These are phyloP conservation scores for Aspergillus cavernicola DNA, from an alignment of 495 filamentous ascomycete genomes.

Conservation along the genomic window DNA sequence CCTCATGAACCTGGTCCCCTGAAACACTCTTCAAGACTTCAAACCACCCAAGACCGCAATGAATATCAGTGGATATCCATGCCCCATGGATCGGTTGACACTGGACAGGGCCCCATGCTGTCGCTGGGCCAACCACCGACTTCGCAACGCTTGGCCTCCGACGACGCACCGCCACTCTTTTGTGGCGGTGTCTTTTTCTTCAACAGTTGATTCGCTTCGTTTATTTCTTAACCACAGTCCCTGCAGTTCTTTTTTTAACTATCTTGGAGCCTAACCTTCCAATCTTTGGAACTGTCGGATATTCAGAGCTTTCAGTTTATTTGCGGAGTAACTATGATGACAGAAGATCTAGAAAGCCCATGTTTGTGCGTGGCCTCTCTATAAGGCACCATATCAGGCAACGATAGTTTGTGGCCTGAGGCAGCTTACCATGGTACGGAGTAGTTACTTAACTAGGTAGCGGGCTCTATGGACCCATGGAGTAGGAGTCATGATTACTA, in stretches of 20 bases:
- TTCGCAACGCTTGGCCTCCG: neutral
- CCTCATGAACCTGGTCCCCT: neutral
- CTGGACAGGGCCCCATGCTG: slow-evolving; percentile 9
- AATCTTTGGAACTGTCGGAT: no score
- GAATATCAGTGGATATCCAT: neutral
- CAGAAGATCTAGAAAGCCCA: no score
- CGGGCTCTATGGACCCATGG: no score
- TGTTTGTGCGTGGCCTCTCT: no score
- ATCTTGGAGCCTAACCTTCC: slow-evolving; percentile 2
- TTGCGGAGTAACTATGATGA: no score
- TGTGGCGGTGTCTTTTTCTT: slow-evolving; percentile 11
- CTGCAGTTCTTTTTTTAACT: slow-evolving; percentile 10
- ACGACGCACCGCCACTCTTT: slow-evolving; percentile 19
- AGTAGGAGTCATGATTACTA: no score
- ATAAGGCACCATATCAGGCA: no score
- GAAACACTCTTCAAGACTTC: neutral
- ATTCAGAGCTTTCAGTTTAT: no score
- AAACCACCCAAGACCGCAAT: neutral
- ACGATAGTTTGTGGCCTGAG: no score
- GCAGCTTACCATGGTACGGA: no score
- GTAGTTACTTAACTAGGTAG: no score
- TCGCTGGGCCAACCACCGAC: slow-evolving; percentile 38
- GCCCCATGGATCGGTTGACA: neutral
- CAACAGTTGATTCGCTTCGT: neutral
- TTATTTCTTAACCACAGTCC: neutral